These are phyloP conservation scores for Dactylonectria macrodidyma DNA, from an alignment of 2,329 filamentous ascomycete genomes.

Conservation along the genomic window DNA sequence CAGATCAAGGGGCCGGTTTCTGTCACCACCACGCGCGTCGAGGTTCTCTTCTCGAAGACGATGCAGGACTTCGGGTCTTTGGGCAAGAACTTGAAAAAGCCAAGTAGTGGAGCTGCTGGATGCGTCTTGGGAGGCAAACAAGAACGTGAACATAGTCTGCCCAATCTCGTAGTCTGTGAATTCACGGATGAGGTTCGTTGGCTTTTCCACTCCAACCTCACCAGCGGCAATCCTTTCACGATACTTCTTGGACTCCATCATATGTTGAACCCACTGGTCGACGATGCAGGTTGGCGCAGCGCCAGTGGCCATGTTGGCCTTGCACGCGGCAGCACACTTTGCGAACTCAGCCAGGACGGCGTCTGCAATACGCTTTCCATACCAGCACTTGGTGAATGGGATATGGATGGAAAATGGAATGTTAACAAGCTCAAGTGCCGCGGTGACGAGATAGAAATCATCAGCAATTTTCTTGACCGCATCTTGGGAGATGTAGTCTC, in stretches of 20 bases:
- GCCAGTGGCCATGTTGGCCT: constrained; percentile 79
- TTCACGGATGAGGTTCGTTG: constrained; percentile 63
- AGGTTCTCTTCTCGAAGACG: constrained; percentile 64
- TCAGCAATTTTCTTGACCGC: constrained; percentile 82
- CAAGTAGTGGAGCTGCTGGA: constrained; percentile 68
- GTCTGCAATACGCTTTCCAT: constrained; percentile 81
- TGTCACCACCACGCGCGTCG: constrained; percentile 58
- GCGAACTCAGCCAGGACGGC: constrained; percentile 80
- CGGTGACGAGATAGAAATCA: constrained; percentile 85
- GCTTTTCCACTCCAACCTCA: constrained; percentile 57
- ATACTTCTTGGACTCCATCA: constrained; percentile 80
- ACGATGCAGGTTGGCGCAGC: constrained; percentile 80
- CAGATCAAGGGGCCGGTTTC: constrained; percentile 57
- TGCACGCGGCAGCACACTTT: constrained; percentile 80
- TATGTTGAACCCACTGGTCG: constrained; percentile 82
- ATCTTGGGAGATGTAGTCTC: constrained; percentile 82
- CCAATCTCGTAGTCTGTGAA: constrained; percentile 65
- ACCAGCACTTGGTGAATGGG: constrained; percentile 83
- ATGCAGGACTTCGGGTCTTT: constrained; percentile 64
- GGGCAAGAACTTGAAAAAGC: constrained; percentile 67
- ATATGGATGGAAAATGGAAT: constrained; percentile 79
- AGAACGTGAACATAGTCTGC: constrained; percentile 67
- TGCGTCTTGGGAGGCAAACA: constrained; percentile 69
- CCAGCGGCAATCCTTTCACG: constrained; percentile 75
- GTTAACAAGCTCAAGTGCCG: constrained; percentile 85